Percentiles rank a stretch among this genome's conserved stretches.
Evolutionary conservation across 345 rosid species (phyloP).

Genomic region (Citrus maxima): DNA sequence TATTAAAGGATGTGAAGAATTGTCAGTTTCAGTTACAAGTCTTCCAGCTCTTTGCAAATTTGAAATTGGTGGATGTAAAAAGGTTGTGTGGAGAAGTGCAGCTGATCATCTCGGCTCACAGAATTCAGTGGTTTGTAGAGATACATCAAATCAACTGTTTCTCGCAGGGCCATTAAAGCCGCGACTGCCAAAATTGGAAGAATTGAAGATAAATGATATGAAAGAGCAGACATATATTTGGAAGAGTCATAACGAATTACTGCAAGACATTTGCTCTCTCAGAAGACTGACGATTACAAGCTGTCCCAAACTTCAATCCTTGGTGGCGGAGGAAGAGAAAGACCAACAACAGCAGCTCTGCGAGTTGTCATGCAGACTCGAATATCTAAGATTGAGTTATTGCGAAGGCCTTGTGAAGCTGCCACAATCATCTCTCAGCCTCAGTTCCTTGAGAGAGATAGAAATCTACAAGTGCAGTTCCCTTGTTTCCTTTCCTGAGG

Average conservation of each 20-base stretch:
- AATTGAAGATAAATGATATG: neutral
- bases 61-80: constrained; percentile 5
- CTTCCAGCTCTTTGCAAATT: neutral
- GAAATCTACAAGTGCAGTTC: neutral
- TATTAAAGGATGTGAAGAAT: neutral
- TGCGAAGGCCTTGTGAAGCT: too few species aligned
- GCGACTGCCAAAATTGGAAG: neutral
- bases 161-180: neutral
- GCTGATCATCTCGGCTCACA: neutral
- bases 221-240: neutral
- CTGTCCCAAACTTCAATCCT: neutral
- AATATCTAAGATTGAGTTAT: accelerated
- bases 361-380: too few species aligned
- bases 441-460: neutral
- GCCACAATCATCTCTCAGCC: too few species aligned
- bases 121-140: neutral
- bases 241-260: neutral
- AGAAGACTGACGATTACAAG: neutral
- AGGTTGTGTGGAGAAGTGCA: neutral
- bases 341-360: neutral
- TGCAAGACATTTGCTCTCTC: neutral
- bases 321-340: constrained; percentile 3
- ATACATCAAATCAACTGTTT: neutral
- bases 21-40: neutral
- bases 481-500: neutral